Percentiles rank a stretch among this genome's conserved stretches.
Evolutionary conservation across 2,329 filamentous ascomycete species (phyloP).

Genomic region (Decorospora gaudefroyi): DNA sequence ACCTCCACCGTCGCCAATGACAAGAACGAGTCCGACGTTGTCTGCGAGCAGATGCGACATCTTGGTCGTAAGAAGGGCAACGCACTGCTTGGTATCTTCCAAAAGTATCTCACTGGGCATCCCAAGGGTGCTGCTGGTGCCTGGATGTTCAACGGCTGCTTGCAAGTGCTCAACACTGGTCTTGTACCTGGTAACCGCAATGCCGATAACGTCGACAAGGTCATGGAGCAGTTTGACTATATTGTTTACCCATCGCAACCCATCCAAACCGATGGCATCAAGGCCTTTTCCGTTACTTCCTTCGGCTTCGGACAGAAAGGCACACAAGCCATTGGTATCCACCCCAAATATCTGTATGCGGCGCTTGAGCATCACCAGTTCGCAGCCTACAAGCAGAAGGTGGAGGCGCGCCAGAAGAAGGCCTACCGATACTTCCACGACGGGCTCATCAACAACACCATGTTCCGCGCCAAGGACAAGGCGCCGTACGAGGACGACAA

Average conservation of each 20-base stretch:
- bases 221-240: conserved; percentile 97
- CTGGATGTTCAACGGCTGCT: conserved; percentile 99
- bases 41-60: conserved; percentile 94
- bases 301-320: conserved; percentile 99
- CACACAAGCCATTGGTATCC: conserved; percentile 93
- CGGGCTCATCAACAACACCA: conserved; percentile 93
- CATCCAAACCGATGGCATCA: conserved; percentile 97
- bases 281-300: conserved; percentile 97
- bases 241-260: conserved; percentile 94
- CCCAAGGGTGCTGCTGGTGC: conserved; percentile 98
- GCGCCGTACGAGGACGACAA: conserved; percentile 88
- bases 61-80: conserved; percentile 96
- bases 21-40: conserved; percentile 98
- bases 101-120: conserved; percentile 98
- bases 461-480: conserved; percentile 94
- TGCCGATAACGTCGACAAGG: conserved; percentile 92
- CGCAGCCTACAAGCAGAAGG: conserved; percentile 80
- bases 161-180: conserved; percentile 93
- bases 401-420: conserved; percentile 94
- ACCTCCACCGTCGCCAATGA: conserved; percentile 98
- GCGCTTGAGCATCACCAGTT: conserved; percentile 88
- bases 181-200: conserved; percentile 97
- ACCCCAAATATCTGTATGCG: conserved; percentile 93
- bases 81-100: conserved; percentile 94
- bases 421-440: conserved; percentile 99